Evolutionary conservation across 352 stramenopile species (phyloP), one percentile per base, ranked within the genome.

Genomic region (Pythium guiyangense): DNA sequence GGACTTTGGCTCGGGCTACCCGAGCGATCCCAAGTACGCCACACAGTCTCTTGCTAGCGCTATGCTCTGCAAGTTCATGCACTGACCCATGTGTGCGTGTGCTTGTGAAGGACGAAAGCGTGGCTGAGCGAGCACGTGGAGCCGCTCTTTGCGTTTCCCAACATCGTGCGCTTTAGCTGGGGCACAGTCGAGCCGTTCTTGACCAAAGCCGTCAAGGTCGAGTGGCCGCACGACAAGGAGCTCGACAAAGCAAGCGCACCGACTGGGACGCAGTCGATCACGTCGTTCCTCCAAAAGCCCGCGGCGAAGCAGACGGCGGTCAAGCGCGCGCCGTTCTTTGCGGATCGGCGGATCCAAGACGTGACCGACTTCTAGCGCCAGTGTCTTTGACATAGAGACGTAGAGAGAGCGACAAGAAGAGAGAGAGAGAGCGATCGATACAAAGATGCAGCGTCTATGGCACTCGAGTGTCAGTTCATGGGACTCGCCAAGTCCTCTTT

Each of bases 121-220:
- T 98, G 96, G 94, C 67, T 98, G 25, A 59, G 67, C 5, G 73
- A 69, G 3, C 85, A 96, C 66, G 65, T 93, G 46, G 88, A 98
- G 67, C 35, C 66, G 22, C 69, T 98, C 14, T 98, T 98, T 71
- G 76, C 88, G 4, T 98, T 90, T 70, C 88, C 91, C 5, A 92
- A 96, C 64, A 87, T 98, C 52, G 84, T 97, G 34, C 78, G 94
- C 45, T 98, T 98, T 69, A 97, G 83, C 52, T 98, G 94, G 94
- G 84, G 80, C 22, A 96, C 92, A 0, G 45, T 90, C 20, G 78
- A 86, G 31, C 75, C 75, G 27, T 86, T 81, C 27, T 49, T 77
- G 25, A 55, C 60, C 5, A 85, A 82, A 29, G 71, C 75, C 25
- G 66, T 77, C 1, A 79, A 84, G 49, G 80, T 90, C 48, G 68